Evolutionary conservation across 306 rosid species (phyloP).

Genomic region (Lathyrus oleraceus): DNA sequence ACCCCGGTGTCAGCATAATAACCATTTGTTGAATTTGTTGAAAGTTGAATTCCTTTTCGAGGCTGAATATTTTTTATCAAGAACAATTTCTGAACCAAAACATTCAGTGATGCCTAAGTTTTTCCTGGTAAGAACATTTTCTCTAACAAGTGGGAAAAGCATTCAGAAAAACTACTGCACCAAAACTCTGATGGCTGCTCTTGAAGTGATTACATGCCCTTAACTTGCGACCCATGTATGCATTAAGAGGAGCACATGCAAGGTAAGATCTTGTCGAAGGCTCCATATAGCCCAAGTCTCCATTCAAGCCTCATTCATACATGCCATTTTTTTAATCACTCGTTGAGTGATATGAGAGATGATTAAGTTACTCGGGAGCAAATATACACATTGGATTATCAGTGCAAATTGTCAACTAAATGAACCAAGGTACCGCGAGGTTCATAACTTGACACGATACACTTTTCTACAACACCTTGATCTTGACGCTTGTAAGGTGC

Average conservation of each 20-base stretch:
- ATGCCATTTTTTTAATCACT: neutral
- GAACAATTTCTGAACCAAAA: neutral
- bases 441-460: slow-evolving; percentile 14
- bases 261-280: neutral
- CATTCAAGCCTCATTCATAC: neutral
- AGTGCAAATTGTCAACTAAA: neutral
- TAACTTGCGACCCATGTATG: neutral
- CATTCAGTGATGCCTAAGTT: neutral
- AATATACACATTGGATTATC: neutral
- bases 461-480: slow-evolving; percentile 10
- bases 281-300: neutral
- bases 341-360: neutral
- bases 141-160: neutral
- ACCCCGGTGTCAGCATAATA: neutral
- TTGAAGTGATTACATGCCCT: slow-evolving; percentile 6
- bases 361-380: slow-evolving; percentile 1
- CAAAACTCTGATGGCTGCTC: neutral
- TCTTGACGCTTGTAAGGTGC: neutral
- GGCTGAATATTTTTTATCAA: neutral
- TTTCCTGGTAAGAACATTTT: neutral
- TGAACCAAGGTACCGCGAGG: neutral
- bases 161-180: neutral
- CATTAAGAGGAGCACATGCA: neutral
- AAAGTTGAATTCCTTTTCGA: neutral
- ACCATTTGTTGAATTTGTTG: neutral